Evolutionary conservation across 805 yeast genomes (phyloP).

Genomic region (Candida maris): DNA sequence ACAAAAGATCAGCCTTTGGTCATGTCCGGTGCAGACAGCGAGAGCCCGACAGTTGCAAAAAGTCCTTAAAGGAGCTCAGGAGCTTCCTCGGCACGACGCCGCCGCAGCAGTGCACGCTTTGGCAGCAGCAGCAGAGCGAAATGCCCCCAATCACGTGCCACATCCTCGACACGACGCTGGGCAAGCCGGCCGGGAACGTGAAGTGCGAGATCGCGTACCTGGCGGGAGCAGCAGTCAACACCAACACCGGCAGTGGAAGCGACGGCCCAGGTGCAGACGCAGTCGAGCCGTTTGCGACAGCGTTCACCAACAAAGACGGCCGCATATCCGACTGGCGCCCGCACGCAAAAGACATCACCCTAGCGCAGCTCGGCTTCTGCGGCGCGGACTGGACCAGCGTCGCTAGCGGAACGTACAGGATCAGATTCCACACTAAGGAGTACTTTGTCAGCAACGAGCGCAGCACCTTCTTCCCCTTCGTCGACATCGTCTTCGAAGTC

Average conservation of each 20-base stretch:
- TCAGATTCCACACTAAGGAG: slow-evolving; percentile 70
- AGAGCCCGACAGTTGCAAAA: no score
- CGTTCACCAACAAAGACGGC: slow-evolving; percentile 77
- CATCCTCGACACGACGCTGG: slow-evolving; percentile 77
- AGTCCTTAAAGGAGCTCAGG: no score
- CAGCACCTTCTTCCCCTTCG: slow-evolving; percentile 76
- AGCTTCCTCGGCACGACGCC: no score
- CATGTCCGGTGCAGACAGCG: no score
- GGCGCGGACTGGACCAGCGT: slow-evolving; percentile 41
- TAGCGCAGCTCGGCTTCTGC: slow-evolving; percentile 12
- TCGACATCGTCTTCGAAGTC: slow-evolving; percentile 73
- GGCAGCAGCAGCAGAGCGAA: no score
- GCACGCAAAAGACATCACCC: slow-evolving; percentile 28
- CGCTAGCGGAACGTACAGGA: slow-evolving; percentile 65
- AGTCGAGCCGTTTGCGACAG: slow-evolving; percentile 54
- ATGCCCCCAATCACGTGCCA: slow-evolving; percentile 79
- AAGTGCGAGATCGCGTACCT: slow-evolving; percentile 54
- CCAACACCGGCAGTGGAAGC: no score
- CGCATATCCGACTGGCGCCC: slow-evolving; percentile 63
- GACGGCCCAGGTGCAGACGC: slow-evolving; percentile 21
- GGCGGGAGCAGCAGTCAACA: no score
- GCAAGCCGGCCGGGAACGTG: slow-evolving; percentile 80
- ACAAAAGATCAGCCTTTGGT: no score
- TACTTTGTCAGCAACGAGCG: slow-evolving; percentile 47
- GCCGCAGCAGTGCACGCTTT: no score